Percentiles rank a stretch among this genome's conserved stretches.
Conservation (phyloP, 768 basidiomycete genomes). For the Gloeophyllum trabeum region DNA sequence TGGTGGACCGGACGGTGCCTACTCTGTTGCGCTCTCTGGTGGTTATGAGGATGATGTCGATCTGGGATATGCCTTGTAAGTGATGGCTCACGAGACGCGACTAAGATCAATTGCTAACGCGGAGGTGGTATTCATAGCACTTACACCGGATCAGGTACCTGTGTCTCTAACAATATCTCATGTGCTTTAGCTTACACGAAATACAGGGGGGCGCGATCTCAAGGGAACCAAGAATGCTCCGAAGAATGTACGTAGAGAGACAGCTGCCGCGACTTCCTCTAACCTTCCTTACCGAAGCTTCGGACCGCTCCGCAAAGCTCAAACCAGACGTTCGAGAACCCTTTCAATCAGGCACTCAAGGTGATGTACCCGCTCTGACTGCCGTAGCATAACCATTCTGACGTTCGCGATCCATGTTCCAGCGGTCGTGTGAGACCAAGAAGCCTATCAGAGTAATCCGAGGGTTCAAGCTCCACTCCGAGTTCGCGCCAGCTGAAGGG, state of each 20-base stretch:
- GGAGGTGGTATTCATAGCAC: constrained; percentile 44
- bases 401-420: background rate
- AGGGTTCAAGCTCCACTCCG: constrained; percentile 65
- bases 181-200: constrained; percentile 4
- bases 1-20: constrained; percentile 56
- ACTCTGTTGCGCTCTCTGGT: constrained; percentile 80
- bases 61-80: constrained; percentile 73
- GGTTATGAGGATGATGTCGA: constrained; percentile 86
- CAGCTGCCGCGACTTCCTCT: constrained; percentile 1
- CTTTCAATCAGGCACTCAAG: constrained; percentile 58
- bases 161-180: constrained; percentile 2
- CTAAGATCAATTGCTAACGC: too few species aligned
- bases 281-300: constrained; percentile 33
- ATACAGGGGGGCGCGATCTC: constrained; percentile 70
- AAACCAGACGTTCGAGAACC: constrained; percentile 72
- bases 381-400: too few species aligned
- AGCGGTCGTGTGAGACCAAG: constrained; percentile 71
- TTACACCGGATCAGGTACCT: constrained; percentile 69
- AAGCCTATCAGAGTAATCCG: constrained; percentile 83
- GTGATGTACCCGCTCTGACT: too few species aligned
- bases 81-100: too few species aligned
- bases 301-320: constrained; percentile 83
- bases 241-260: constrained; percentile 55
- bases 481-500: constrained; percentile 76
- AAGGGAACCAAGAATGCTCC: constrained; percentile 74